Conservation (phyloP, 2,329 filamentous ascomycete genomes). For the Aspergillus ochraceoroseus region DNA sequence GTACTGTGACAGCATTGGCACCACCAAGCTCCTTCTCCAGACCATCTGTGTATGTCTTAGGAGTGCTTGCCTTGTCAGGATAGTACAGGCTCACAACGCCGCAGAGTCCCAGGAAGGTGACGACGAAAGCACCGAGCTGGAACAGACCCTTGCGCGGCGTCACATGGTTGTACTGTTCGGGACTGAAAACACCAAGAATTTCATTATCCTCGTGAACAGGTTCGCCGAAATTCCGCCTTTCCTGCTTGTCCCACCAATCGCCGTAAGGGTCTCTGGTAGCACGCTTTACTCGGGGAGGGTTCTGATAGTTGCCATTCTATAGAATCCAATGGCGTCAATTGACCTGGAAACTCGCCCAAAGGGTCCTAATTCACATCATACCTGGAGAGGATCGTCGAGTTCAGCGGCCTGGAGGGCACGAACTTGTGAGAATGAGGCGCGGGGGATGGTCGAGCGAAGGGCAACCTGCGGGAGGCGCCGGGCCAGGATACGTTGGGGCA, state of each 20-base stretch:
- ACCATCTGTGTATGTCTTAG: slow-evolving; percentile 64
- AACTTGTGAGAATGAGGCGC: slow-evolving; percentile 42
- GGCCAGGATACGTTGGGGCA: slow-evolving; percentile 44
- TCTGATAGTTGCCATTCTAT: slow-evolving; percentile 48
- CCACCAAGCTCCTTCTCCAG: slow-evolving; percentile 72
- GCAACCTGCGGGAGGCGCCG: slow-evolving; percentile 41
- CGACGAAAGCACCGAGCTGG: slow-evolving; percentile 65
- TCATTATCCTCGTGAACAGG: slow-evolving; percentile 96
- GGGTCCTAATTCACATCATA: slow-evolving; percentile 22
- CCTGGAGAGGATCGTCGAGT: slow-evolving; percentile 43
- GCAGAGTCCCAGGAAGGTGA: slow-evolving; percentile 58
- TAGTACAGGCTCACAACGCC: slow-evolving; percentile 65
- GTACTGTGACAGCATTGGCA: slow-evolving; percentile 59
- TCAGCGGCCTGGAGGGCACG: slow-evolving; percentile 38
- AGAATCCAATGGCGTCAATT: slow-evolving; percentile 20
- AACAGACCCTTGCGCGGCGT: slow-evolving; percentile 64
- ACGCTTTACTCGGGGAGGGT: slow-evolving; percentile 65
- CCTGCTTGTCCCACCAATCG: slow-evolving; percentile 97
- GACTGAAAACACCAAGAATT: slow-evolving; percentile 79
- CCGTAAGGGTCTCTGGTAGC: slow-evolving; percentile 88
- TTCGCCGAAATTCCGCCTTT: slow-evolving; percentile 94
- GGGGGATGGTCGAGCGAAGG: slow-evolving; percentile 37
- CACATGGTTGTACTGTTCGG: slow-evolving; percentile 83
- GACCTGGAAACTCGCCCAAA: slow-evolving; percentile 1
- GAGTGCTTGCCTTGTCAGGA: slow-evolving; percentile 65